These are phyloP conservation scores for Sphaerobolus stellatus DNA, from an alignment of 1,284 basidiomycete species.

Conservation along the genomic window DNA sequence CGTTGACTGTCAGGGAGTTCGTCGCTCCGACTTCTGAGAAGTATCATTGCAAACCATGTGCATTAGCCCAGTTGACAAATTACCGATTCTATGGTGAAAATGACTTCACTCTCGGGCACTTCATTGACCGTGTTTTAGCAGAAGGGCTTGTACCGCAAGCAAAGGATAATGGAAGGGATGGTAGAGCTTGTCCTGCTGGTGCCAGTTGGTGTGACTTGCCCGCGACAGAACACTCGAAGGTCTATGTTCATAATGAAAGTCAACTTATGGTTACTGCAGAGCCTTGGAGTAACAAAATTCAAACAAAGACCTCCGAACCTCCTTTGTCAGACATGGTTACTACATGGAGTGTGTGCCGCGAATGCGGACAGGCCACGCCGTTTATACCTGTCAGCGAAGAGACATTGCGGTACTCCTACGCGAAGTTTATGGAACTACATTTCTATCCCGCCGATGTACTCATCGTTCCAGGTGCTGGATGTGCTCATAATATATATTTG, in stretches of 20 bases:
- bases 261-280: constrained; percentile 84
- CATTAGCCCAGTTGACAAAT: constrained; percentile 66
- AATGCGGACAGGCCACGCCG: constrained; percentile 80
- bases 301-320: constrained; percentile 48
- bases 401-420: constrained; percentile 91
- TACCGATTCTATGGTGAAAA: constrained; percentile 92
- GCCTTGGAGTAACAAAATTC: constrained; percentile 79
- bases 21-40: constrained; percentile 71
- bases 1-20: constrained; percentile 75
- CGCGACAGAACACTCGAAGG: constrained; percentile 80
- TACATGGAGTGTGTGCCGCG: constrained; percentile 89
- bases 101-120: constrained; percentile 90
- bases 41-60: constrained; percentile 60
- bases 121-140: constrained; percentile 77
- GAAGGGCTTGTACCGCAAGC: constrained; percentile 71
- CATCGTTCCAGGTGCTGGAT: constrained; percentile 79
- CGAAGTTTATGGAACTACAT: constrained; percentile 89
- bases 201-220: constrained; percentile 84
- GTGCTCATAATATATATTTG: constrained; percentile 92
- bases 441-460: constrained; percentile 87
- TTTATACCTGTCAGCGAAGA: constrained; percentile 91
- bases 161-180: constrained; percentile 67
- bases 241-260: constrained; percentile 87
- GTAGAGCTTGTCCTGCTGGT: too few species aligned
- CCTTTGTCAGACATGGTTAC: constrained; percentile 75